Evolutionary conservation across 768 basidiomycete species (phyloP), one percentile per base, ranked within the genome.

Genomic region (Hericium rajendrae): DNA sequence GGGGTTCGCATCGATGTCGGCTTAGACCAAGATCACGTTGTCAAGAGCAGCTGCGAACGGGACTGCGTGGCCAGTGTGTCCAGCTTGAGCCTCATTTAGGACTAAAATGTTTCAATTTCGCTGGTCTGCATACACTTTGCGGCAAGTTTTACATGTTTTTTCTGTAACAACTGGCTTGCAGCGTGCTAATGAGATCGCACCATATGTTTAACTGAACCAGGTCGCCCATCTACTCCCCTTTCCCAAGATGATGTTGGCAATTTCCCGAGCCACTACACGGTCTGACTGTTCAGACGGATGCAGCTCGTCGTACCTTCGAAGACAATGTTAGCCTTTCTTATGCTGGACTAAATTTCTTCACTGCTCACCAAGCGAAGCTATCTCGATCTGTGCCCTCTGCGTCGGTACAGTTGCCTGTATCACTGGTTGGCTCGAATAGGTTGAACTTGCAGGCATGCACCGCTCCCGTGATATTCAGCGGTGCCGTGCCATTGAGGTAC

Each of bases 221-320:
- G 75, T 79, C 13, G 72, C 71, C 78, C 78, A 82, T 50, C 68
- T 59, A 56, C 72, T 78, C 0, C 62, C 59, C 41, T 74, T 70
- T 9, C 79, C 77, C 55, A 71, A 67, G 55, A 82, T 74, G 1
- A 76, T 72, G 20, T 73, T 59, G 0, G 79, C 70, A 16, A 84
- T 77, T 59, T 83, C 76, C 50, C 73, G 70, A 0, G 80, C 82
- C 2, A 84, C 72, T 38, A 78, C 72, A 10, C 83, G 69, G 56
- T 80, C 77, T 1, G 78, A 73, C 62, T 85, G 83, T 62, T 83
- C 79, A 4, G 80, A 81, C 6, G 80, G 79, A 62, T 84, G 83
- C 16, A 85, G 69, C 59, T 83, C 83, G 60, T 85, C 81, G 58
- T 68, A 79, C 79, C 65, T 68, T 22, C 13, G 48, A 16, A 24